Conservation (phyloP, 2,329 filamentous ascomycete species). For the Colletotrichum godetiae region DNA sequence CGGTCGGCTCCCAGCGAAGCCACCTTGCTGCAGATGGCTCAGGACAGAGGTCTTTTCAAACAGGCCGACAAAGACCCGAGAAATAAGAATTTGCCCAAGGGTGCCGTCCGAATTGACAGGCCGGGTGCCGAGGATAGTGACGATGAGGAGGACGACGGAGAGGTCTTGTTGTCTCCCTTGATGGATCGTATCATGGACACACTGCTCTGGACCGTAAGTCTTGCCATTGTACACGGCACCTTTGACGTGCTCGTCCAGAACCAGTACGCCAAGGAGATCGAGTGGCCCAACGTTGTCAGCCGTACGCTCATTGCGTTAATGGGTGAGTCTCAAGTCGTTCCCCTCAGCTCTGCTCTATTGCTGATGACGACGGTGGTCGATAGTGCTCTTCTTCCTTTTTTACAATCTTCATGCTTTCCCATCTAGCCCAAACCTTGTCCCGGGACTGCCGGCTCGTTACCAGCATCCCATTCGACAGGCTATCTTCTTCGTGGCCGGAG, state of each 20-base stretch:
- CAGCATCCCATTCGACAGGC: constrained; percentile 64
- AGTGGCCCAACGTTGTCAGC: constrained; percentile 65
- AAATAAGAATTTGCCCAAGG: constrained; percentile 43
- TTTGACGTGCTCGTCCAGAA: constrained; percentile 83
- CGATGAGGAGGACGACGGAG: constrained; percentile 44
- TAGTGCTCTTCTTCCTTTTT: constrained; percentile 67
- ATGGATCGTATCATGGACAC: constrained; percentile 67
- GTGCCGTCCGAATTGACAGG: constrained; percentile 23
- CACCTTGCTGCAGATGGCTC: constrained; percentile 80
- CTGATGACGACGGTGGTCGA: not conserved
- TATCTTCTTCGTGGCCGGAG: constrained; percentile 73
- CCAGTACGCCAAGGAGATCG: constrained; percentile 77
- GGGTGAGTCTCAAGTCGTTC: constrained; percentile 50
- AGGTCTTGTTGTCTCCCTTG: constrained; percentile 51
- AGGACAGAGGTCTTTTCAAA: constrained; percentile 69
- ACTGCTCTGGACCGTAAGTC: constrained; percentile 67
- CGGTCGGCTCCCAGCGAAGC: constrained; percentile 68
- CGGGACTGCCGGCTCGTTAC: constrained; percentile 57
- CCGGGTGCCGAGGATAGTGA: constrained; percentile 25
- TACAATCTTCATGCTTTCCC: constrained; percentile 67
- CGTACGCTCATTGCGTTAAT: constrained; percentile 65
- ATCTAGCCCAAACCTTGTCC: constrained; percentile 60
- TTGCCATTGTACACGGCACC: constrained; percentile 78
- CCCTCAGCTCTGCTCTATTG: not conserved
- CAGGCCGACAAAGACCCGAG: constrained; percentile 56